Base-by-base conservation (phyloP, 352 stramenopile species). In the Pythium pyrilobum region DNA sequence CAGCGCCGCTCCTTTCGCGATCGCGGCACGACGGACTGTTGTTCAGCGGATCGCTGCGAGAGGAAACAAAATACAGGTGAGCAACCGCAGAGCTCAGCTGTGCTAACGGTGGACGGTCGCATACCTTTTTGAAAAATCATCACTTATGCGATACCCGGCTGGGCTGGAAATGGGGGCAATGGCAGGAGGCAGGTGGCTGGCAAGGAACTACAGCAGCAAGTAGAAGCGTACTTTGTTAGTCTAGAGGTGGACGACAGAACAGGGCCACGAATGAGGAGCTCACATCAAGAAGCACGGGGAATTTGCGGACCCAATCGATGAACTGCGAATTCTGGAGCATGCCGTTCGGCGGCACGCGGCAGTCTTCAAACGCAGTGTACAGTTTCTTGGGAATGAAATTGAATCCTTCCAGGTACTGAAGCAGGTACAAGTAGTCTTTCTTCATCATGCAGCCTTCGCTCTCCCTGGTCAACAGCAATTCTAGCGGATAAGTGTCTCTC, bases 301-400 rank as follows among this genome's bases (percentile, higher is more conserved):
- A 83, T 36, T 82, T 67, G n/a, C 67, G 78, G 8, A 90, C 72
- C 83, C 83, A 93, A 13, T 80, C 58, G 2, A 90, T 60, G 59
- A 93, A 93, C 46, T 84, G 68, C 15, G 78, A 72, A 45, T 83
- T 80, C 10, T 66, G 71, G 20, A 93, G 40, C 40, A 71, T 62
- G 12, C 71, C 67, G n/a, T 66, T 71, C 44, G 77, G 74, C 0
- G 74, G 52, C 23, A 91, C 65, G 27, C 66, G 55, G 45, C 79
- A 91, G 38, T 91, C 83, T 25, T 91, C 83, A 62, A 92, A 93
- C 2, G 73, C 78, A 15, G 66, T 65, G 33, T 82, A 85, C 53
- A 93, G 70, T 56, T 91, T 70, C 67, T 88, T 87, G 3, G 80
- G 81, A n/a, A 93, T 51, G 28, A 63, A 46, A 42, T 85, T 74